A percentile compares a stretch with the other conserved stretches of the same genome.
These are phyloP conservation scores for Fusarium sp. DNA, from an alignment of 2,329 filamentous ascomycete species.

Conservation along the genomic window DNA sequence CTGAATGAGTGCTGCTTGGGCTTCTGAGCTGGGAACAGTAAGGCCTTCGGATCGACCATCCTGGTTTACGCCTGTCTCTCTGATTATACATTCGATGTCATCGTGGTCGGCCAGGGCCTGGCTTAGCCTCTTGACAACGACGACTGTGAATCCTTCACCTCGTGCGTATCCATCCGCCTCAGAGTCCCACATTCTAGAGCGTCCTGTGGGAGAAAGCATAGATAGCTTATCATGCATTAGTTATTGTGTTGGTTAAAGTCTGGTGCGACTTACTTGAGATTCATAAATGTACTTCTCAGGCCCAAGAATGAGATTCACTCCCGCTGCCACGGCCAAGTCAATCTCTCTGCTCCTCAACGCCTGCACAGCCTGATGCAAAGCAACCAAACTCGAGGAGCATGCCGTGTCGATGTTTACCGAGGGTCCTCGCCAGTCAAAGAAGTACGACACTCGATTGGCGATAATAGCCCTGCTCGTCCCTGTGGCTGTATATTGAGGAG, in stretches of 20 bases:
- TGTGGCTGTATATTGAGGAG: neutral
- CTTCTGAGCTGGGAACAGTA: neutral
- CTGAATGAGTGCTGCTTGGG: constrained; percentile 5
- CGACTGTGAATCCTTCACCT: neutral
- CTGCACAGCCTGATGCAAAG: constrained; percentile 3
- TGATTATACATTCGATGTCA: constrained; percentile 7
- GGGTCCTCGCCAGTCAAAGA: neutral
- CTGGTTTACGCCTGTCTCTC: constrained; percentile 10
- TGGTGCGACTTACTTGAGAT: neutral
- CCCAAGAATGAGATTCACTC: constrained; percentile 1
- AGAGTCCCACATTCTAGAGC: constrained; percentile 2
- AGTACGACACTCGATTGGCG: neutral
- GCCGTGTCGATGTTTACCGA: constrained; percentile 6
- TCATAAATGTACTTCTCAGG: constrained; percentile 12
- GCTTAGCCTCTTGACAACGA: neutral
- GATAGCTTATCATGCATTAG: neutral
- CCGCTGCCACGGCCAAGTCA: neutral
- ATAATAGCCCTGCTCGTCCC: constrained; percentile 7
- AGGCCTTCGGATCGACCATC: neutral
- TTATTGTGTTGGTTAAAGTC: no score
- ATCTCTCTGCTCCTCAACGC: neutral
- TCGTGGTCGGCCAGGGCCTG: constrained; percentile 4
- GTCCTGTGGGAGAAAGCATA: neutral
- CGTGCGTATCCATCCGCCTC: constrained; percentile 1
- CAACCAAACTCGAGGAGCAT: constrained; percentile 6